Base-by-base conservation (phyloP, 2,329 filamentous ascomycete genomes). In the Ophioceras dolichostomum region DNA sequence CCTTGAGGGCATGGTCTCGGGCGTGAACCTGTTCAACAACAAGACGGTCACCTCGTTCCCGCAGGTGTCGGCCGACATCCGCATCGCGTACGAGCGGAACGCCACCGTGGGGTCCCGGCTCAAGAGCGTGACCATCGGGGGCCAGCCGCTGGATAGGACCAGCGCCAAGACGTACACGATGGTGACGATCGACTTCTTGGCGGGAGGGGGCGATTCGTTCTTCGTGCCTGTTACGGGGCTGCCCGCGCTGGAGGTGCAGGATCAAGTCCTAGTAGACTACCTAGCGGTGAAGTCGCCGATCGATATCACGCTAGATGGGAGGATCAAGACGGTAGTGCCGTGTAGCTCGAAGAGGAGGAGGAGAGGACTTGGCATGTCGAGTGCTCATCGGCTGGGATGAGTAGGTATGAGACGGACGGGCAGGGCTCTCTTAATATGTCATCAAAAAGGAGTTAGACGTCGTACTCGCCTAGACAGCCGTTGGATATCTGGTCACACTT, bases 111-210 rank as follows among this genome's bases (percentile, higher is more conserved):
- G 69, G 30, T 62, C 55, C 22, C 68, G 62, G 39, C 65, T 81
- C 4, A 59, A 76, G 14, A 58, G 60, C 13, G 62, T 77, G 2
- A 65, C 58, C 1, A 61, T 80, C 26, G 62, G 59, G 22, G 68
- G 59, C 12, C 47, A 64, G 44, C 54, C 60, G 1, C 55, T 80
- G 2, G 64, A 70, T 24, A 53, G 60, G 10, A 39, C 31, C 8
- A 34, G 22, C 21, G 32, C 40, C 10, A 53, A 52, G 13, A 56
- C 64, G 20, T 81, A 81, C 51, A 65, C 61, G 10, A 53, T 81
- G 16, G 70, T 76, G 13, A 80, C 76, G 0, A 57, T 78, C 1
- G 76, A 80, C 46, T 81, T 79, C 45, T 45, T 81, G 0, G 73
- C 74, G 1, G 64, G 65, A 3, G 74, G 73, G 2, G 77, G 76